Evolutionary conservation across 169 alveolate genomes (phyloP), one percentile per base, ranked within the genome.

Genomic region (Sarcocystis neurona): DNA sequence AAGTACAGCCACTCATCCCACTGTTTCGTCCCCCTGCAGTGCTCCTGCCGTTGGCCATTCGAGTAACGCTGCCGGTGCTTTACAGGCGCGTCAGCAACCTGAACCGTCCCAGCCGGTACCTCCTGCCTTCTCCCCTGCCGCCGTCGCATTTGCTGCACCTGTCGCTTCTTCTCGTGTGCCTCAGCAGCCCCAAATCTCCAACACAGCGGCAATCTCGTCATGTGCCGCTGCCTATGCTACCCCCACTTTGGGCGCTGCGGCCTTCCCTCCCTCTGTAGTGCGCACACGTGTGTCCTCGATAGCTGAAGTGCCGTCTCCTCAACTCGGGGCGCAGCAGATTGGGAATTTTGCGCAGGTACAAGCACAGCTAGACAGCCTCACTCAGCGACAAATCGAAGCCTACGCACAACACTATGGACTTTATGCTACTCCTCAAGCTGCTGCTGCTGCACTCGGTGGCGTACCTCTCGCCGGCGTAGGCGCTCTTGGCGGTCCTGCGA

Each of bases 391-490:
- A 8, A 41, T 78, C 46, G 85, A 78, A 32, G 68, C 18, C 44
- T 78, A 78, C 68, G 85, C 85, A 1, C 18, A 48, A 47, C 58
- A 78, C 27, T 78, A 27, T 47, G 85, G 85, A 23, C 15, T 78
- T 0, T 78, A 78, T 32, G 23, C 85, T 23, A 78, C 85, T n/a
- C 85, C 85, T 5, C 70, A 78, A 2, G 85, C 58, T 32, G 85
- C 85, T 30, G 85, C 85, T 12, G 85, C 85, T 10, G 85, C 85
- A 5, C 32, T 78, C 12, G 85, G 85, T 23, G 85, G 85, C 47
- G 68, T 78, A 15, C 85, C 85, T n/a, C 85, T 78, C 30, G 44
- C 43, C 46, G 85, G 85, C 41, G 85, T 78, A 63, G 85, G 85
- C 1, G 85, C 85, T 18, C 39, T 78, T 41, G 82, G n/a, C n/a